A percentile compares a stretch with the other conserved stretches of the same genome.
These are phyloP conservation scores for Strobilomyces confusus DNA, from an alignment of 768 basidiomycete species.

Conservation along the genomic window DNA sequence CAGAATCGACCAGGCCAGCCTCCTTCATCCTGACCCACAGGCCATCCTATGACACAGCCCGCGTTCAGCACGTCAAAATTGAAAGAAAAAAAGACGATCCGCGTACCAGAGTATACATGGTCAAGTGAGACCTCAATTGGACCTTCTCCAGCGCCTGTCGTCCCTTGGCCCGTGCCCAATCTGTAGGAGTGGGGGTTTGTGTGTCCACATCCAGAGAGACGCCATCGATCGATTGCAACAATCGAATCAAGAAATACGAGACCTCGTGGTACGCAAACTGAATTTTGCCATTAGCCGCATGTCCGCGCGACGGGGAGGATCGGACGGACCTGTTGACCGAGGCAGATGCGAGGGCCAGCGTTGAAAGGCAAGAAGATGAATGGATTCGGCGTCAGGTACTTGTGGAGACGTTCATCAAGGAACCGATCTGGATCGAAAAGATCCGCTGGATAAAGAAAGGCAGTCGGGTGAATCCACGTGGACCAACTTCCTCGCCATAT, in stretches of 20 bases:
- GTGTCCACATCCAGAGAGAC: neutral
- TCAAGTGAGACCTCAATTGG: neutral
- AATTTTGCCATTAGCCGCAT: neutral
- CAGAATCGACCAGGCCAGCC: neutral
- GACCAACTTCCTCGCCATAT: neutral
- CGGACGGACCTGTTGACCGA: constrained; percentile 42
- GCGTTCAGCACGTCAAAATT: neutral
- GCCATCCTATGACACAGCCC: neutral
- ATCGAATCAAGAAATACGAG: neutral
- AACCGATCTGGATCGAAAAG: constrained; percentile 65
- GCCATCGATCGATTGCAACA: neutral
- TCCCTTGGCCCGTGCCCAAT: neutral
- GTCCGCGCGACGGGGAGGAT: neutral
- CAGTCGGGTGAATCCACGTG: neutral
- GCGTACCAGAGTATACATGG: neutral
- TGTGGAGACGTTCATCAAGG: constrained; percentile 52
- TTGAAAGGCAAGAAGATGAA: constrained; percentile 72
- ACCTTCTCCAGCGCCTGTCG: neutral
- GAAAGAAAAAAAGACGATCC: too few relatives aligned
- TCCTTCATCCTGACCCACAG: neutral
- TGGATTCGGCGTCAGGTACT: constrained; percentile 53
- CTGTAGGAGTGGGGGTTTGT: neutral
- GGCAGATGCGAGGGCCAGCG: constrained; percentile 62
- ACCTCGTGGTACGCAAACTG: neutral
- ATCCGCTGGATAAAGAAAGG: constrained; percentile 12